Percentiles rank a stretch among this genome's conserved stretches.
phyloP scores from a whole-genome alignment of 2,329 filamentous ascomycete species.

The Aspergillus texensis region DNA sequence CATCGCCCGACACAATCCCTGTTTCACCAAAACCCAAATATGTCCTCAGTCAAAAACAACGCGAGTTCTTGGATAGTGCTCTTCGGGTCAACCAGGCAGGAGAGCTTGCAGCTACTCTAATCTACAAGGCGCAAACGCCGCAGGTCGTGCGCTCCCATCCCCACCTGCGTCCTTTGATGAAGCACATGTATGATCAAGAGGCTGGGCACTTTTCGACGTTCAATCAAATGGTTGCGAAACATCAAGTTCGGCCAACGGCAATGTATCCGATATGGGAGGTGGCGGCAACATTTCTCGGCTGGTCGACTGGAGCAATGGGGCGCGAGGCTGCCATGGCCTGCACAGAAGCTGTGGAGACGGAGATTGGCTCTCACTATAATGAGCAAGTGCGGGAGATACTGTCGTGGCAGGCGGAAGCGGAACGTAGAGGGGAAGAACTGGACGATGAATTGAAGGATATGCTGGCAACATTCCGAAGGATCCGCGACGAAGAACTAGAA shows the following conservation, averaged over 20 bases:
- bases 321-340: slow-evolving; percentile 97
- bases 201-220: slow-evolving; percentile 83
- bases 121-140: slow-evolving; percentile 87
- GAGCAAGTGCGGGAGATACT: slow-evolving; percentile 81
- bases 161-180: slow-evolving; percentile 86
- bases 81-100: slow-evolving; percentile 97
- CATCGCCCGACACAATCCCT: slow-evolving; percentile 26
- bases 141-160: slow-evolving; percentile 78
- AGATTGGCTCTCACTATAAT: slow-evolving; percentile 96
- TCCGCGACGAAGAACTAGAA: slow-evolving; percentile 94
- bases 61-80: slow-evolving; percentile 74
- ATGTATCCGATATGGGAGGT: slow-evolving; percentile 89
- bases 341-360: slow-evolving; percentile 96
- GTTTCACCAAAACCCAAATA: slow-evolving; percentile 43
- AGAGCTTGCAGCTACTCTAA: slow-evolving; percentile 93
- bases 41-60: slow-evolving; percentile 69
- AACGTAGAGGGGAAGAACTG: slow-evolving; percentile 75
- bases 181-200: slow-evolving; percentile 98
- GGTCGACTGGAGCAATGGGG: slow-evolving; percentile 85
- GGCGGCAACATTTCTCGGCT: slow-evolving; percentile 79
- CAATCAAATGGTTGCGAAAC: slow-evolving; percentile 78
- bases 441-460: slow-evolving; percentile 76
- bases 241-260: slow-evolving; percentile 87
- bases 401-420: slow-evolving; percentile 77
- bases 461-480: slow-evolving; percentile 73